Base-by-base conservation (phyloP, 1,284 basidiomycete species). In the Trichosporon ovoides region DNA sequence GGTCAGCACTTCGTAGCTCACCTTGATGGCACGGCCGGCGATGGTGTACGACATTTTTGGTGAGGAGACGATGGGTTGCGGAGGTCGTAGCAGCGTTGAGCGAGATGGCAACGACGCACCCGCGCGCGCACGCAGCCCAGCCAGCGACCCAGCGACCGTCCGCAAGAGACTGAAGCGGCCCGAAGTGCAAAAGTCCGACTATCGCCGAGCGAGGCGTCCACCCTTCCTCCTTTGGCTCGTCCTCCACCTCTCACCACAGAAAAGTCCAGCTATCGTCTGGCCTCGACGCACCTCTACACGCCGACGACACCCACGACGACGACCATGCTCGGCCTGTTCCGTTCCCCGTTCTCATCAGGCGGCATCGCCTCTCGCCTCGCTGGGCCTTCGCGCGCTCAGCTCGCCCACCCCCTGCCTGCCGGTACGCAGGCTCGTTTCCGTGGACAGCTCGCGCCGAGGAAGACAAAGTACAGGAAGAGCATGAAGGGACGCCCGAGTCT, bases 401-500 rank as follows among this genome's bases (percentile, higher is more conserved):
- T 52, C 52, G 49, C 35, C 19, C 19, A 24, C 24, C 36, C 40
- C 22, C 46, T 48, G 2, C 40, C 48, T 11, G 34, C 35, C 61
- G 57, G 6, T 58, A 66, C 33, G 20, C 77, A 77, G 49, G 73
- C 78, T 20, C 72, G 81, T 28, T 75, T 72, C 66, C 79, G 81
- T 14, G 77, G 80, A 35, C 84, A 89, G 67, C 84, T 97, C 12
- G 91, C 91, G 0, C 93, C 93, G 3, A 83, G 85, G 52, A 81
- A 86, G 57, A 85, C 90, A 56, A 87, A 90, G 73, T 87, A 88
- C 74, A 80, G 88, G 68, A 92, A 90, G 75, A 82, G 89, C 34
- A 90, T 93, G 77, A 96, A 96, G 76, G 91, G 91, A 58, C 83
- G 86, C 52, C 83, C 93, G 36, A 87, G 87, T 9, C 55, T 70